phyloP scores from a whole-genome alignment of 306 rosid genomes.

The Malus orientalis region DNA sequence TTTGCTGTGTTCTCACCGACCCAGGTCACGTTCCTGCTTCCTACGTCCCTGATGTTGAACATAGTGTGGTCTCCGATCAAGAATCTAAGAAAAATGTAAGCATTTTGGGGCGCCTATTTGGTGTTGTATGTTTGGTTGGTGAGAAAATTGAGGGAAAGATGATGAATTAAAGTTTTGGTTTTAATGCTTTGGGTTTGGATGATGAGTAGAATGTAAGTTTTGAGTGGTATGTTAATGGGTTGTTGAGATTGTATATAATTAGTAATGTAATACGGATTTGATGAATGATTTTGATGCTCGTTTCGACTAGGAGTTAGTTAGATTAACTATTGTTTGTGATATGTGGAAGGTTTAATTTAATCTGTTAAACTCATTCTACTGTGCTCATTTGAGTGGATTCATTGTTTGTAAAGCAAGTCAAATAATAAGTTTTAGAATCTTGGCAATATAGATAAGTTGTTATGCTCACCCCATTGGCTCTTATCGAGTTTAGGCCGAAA shows the following conservation, averaged over 20 bases:
- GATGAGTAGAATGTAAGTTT: background rate
- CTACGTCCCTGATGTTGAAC: conserved; percentile 72
- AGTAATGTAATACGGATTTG: background rate
- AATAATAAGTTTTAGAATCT: background rate
- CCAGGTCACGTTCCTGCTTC: conserved; percentile 77
- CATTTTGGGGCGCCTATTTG: background rate
- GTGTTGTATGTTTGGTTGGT: conserved; percentile 5
- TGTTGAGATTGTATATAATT: background rate
- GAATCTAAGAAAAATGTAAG: conserved; percentile 47
- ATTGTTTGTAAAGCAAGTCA: background rate
- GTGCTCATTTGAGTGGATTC: background rate
- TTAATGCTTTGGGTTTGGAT: conserved; percentile 8
- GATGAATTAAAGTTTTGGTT: background rate
- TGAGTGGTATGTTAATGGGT: background rate
- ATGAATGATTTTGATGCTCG: background rate
- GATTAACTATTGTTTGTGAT: background rate
- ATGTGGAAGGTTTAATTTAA: background rate
- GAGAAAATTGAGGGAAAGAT: background rate
- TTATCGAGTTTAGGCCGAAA: background rate
- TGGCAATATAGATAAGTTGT: background rate
- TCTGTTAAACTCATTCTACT: no score
- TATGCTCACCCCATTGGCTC: background rate
- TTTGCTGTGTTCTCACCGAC: conserved; percentile 56
- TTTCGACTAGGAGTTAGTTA: background rate
- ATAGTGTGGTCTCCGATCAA: conserved; percentile 20